phyloP scores from a whole-genome alignment of 345 rosid genomes.

The Lumnitzera racemosa region DNA sequence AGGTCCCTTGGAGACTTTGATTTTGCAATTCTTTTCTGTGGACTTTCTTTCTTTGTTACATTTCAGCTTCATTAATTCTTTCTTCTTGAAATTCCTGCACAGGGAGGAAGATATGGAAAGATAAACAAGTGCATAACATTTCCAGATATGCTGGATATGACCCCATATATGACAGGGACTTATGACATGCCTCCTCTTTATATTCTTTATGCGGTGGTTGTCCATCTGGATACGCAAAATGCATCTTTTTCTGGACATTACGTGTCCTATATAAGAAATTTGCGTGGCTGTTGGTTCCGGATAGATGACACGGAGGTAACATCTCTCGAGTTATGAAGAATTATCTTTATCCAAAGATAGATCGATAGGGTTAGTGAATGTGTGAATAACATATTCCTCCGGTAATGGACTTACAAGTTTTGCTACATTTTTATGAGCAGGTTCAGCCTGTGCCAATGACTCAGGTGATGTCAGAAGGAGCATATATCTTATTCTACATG shows the following conservation, averaged over 20 bases:
- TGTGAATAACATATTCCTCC: not conserved
- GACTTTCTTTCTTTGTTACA: not conserved
- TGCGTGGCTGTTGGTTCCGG: conserved; percentile 70
- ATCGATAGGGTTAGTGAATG: too few relatives aligned
- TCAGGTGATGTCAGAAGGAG: conserved; percentile 94
- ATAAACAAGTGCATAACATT: conserved; percentile 68
- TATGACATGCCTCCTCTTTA: conserved; percentile 72
- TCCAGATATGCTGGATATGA: conserved; percentile 81
- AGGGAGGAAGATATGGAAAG: conserved; percentile 81
- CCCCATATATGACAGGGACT: conserved; percentile 66
- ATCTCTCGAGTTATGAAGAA: not conserved
- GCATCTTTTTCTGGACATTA: conserved; percentile 85
- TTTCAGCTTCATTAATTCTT: not conserved
- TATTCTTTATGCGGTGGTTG: conserved; percentile 68
- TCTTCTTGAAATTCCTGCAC: conserved; percentile 11
- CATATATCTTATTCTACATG: conserved; percentile 78
- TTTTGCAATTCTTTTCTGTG: too few relatives aligned
- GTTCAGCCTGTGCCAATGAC: conserved; percentile 60
- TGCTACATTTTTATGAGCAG: conserved; percentile 25
- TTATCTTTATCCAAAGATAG: too few relatives aligned
- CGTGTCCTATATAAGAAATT: conserved; percentile 64
- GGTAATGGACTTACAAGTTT: not conserved
- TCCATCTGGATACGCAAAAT: conserved; percentile 78
- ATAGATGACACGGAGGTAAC: conserved; percentile 75
- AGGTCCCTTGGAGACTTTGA: too few relatives aligned